These are phyloP conservation scores for Trametes gibbosa DNA, from an alignment of 768 basidiomycete species.

Conservation along the genomic window DNA sequence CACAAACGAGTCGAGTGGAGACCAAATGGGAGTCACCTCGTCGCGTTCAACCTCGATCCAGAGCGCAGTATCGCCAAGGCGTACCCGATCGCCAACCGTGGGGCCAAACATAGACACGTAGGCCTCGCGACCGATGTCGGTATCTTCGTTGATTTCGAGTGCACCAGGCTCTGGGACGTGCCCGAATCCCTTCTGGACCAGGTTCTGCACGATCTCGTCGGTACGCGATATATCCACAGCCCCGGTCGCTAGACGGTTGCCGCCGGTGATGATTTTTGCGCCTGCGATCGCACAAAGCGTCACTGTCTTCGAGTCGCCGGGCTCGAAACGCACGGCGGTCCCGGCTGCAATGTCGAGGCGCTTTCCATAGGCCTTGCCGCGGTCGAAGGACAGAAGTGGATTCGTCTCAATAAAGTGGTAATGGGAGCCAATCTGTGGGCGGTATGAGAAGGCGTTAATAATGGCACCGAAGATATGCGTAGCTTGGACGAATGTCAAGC, in stretches of 20 bases:
- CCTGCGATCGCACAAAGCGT: constrained; percentile 80
- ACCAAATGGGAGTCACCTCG: constrained; percentile 39
- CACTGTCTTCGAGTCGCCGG: constrained; percentile 84
- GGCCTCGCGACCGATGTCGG: constrained; percentile 59
- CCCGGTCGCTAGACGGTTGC: constrained; percentile 69
- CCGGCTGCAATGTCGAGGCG: constrained; percentile 92
- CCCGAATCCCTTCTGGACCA: constrained; percentile 64
- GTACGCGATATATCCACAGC: constrained; percentile 42
- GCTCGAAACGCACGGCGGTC: constrained; percentile 95
- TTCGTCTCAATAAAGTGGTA: constrained; percentile 96
- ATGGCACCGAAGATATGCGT: not conserved
- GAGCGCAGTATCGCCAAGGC: constrained; percentile 84
- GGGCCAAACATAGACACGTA: constrained; percentile 97
- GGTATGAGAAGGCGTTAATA: not conserved
- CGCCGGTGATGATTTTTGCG: constrained; percentile 66
- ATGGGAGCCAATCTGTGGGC: constrained; percentile 79
- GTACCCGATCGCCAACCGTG: constrained; percentile 84
- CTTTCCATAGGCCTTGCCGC: constrained; percentile 74
- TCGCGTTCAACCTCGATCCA: constrained; percentile 95
- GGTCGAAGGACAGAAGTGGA: constrained; percentile 75
- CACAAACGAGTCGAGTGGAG: not conserved
- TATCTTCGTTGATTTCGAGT: constrained; percentile 47
- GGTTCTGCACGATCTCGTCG: constrained; percentile 43
- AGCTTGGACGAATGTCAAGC: not conserved
- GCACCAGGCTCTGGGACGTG: constrained; percentile 69